Conservation (phyloP, 2,329 filamentous ascomycete genomes). For the Aureobasidium sp. region DNA sequence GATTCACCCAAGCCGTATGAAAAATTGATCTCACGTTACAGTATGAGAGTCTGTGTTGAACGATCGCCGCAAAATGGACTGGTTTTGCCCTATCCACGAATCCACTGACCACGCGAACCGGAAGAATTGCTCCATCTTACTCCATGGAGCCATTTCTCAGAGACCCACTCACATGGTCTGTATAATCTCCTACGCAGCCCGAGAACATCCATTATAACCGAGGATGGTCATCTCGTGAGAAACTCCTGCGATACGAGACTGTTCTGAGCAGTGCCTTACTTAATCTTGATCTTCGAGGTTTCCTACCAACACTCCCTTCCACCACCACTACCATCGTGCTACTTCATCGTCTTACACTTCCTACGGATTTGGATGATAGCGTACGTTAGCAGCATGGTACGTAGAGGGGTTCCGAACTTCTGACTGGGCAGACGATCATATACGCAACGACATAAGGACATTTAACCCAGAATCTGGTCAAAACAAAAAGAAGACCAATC, state of each 20-base stretch:
- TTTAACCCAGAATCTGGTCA: no score
- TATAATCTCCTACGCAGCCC: background rate
- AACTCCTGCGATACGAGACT: background rate
- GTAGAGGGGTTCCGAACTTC: no score
- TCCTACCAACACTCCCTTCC: no score
- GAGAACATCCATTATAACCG: background rate
- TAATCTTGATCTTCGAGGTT: no score
- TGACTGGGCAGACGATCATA: no score
- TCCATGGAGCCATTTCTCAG: background rate
- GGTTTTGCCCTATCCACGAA: background rate
- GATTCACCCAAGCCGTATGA: background rate
- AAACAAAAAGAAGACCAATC: no score
- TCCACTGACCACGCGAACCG: background rate
- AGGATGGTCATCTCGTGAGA: background rate
- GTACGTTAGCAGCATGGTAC: no score
- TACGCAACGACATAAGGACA: no score
- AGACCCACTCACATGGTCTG: slow-evolving; percentile 1
- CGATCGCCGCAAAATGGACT: background rate
- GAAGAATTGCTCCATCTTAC: slow-evolving; percentile 1
- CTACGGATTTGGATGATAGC: no score
- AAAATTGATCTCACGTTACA: background rate
- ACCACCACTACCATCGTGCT: no score
- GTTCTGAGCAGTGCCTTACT: background rate
- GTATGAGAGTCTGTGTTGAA: background rate
- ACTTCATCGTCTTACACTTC: no score